phyloP scores from a whole-genome alignment of 257 asterid species.

The Petrea volubilis region DNA sequence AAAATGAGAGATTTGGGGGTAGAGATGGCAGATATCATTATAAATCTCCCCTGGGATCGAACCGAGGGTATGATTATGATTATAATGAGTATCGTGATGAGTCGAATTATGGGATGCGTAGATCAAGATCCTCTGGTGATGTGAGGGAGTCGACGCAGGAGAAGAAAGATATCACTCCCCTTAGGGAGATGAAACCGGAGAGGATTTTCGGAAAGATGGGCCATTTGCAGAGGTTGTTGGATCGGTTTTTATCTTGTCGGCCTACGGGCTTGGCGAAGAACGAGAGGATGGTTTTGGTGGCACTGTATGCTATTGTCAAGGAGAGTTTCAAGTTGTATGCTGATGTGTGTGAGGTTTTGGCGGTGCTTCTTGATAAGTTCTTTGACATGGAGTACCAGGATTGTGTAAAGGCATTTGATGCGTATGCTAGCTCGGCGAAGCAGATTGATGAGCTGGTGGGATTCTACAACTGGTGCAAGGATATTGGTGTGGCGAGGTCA shows the following conservation, averaged over 20 bases:
- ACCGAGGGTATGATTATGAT: conserved; percentile 50
- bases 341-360: conserved; percentile 75
- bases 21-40: conserved; percentile 43
- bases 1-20: conserved; percentile 37
- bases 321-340: conserved; percentile 81
- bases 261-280: conserved; percentile 73
- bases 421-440: conserved; percentile 62
- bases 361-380: conserved; percentile 70
- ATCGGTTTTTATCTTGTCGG: conserved; percentile 64
- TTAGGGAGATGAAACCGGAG: conserved; percentile 69
- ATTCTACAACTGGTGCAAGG: conserved; percentile 76
- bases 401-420: conserved; percentile 72
- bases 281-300: conserved; percentile 77
- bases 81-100: conserved; percentile 48
- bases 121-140: conserved; percentile 70
- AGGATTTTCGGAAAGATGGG: conserved; percentile 72
- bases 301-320: conserved; percentile 55
- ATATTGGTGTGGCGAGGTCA: conserved; percentile 66
- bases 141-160: conserved; percentile 51
- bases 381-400: conserved; percentile 80
- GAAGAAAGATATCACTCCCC: conserved; percentile 62
- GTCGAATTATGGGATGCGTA: conserved; percentile 56
- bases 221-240: conserved; percentile 76
- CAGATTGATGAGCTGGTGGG: conserved; percentile 74
- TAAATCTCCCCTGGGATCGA: conserved; percentile 57